phyloP scores from a whole-genome alignment of 306 rosid genomes.

The Mucuna pruriens region DNA sequence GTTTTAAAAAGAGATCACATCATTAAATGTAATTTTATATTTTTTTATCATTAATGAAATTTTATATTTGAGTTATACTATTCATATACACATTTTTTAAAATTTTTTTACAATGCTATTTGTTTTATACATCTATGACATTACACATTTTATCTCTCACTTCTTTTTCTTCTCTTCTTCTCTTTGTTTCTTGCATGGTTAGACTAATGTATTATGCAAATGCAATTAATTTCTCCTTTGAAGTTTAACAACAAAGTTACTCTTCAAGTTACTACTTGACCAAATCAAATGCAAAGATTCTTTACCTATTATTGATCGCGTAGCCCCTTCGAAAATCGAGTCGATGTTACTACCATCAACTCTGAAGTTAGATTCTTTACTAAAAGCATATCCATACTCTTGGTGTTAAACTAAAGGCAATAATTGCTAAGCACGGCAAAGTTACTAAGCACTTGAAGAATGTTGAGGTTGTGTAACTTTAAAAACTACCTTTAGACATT shows the following conservation, averaged over 20 bases:
- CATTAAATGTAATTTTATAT: not conserved
- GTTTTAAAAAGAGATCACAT: not conserved
- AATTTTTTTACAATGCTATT: not conserved
- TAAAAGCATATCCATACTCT: not conserved
- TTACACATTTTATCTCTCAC: too few species aligned
- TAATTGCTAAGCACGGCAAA: not conserved
- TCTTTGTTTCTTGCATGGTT: not conserved
- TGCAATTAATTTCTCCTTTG: not conserved
- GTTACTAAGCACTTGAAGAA: not conserved
- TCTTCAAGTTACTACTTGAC: not conserved
- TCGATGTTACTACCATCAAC: not conserved
- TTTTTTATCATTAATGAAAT: not conserved
- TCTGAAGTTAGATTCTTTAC: not conserved
- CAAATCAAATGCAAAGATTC: not conserved
- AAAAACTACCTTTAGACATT: not conserved
- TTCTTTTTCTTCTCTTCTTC: not conserved
- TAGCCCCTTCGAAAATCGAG: not conserved
- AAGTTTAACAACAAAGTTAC: not conserved
- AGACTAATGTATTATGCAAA: not conserved
- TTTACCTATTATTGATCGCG: not conserved
- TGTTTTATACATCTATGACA: not conserved
- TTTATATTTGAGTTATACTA: not conserved
- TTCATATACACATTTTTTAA: not conserved
- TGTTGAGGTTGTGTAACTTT: not conserved
- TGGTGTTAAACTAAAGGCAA: not conserved